Percentiles rank a stretch among this genome's conserved stretches.
These are phyloP conservation scores for Botryosphaeria dothidea DNA, from an alignment of 2,329 filamentous ascomycete genomes.

Conservation along the genomic window DNA sequence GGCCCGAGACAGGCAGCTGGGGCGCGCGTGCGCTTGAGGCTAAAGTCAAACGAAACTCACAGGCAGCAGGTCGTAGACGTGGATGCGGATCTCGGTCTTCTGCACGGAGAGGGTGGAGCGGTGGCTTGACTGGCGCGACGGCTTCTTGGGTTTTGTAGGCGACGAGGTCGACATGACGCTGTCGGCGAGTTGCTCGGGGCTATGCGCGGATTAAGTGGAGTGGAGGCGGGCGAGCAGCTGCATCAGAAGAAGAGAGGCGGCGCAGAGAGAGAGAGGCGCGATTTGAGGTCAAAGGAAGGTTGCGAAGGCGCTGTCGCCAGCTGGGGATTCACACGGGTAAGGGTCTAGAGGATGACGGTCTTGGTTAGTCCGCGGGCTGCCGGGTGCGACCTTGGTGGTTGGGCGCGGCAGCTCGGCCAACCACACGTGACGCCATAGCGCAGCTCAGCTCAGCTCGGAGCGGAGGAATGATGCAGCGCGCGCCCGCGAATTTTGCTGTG, in stretches of 20 bases:
- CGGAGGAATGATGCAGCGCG: conserved; percentile 14
- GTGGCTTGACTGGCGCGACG: conserved; percentile 45
- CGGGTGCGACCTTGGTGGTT: conserved; percentile 17
- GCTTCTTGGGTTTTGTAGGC: conserved; percentile 27
- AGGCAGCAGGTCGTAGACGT: conserved; percentile 76
- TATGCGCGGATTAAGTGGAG: conserved; percentile 16
- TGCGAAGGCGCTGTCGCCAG: background rate
- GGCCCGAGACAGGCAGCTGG: background rate
- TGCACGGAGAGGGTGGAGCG: conserved; percentile 68
- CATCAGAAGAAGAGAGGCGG: background rate
- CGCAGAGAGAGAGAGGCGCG: background rate
- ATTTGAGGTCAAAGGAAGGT: background rate
- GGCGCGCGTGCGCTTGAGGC: background rate
- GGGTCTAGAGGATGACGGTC: conserved; percentile 3
- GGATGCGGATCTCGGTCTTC: conserved; percentile 73
- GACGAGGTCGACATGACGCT: conserved; percentile 14
- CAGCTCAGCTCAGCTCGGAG: background rate
- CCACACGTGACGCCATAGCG: background rate
- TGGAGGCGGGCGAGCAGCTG: background rate
- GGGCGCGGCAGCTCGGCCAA: background rate
- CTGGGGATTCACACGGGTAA: background rate
- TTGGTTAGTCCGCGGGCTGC: conserved; percentile 9
- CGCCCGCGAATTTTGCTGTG: conserved; percentile 13
- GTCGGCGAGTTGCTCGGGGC: conserved; percentile 16
- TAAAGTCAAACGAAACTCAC: conserved; percentile 43